Evolutionary conservation across 2,329 filamentous ascomycete species (phyloP).

Genomic region (Fusarium oligoseptatum): DNA sequence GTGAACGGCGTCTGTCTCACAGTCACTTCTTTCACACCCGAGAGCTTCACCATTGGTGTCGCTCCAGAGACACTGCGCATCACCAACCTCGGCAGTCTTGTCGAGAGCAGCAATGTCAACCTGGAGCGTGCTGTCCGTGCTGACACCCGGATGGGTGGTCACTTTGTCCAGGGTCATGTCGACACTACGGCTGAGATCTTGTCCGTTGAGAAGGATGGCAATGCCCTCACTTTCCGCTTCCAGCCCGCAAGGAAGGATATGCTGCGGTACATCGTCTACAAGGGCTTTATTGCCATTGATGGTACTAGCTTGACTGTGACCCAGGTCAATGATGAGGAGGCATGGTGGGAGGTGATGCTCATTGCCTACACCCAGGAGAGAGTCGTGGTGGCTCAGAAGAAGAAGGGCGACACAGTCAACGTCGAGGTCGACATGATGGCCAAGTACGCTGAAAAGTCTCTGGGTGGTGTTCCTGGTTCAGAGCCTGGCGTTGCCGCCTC

Average conservation of each 20-base stretch:
- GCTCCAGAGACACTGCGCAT: constrained; percentile 95
- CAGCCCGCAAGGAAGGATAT: constrained; percentile 76
- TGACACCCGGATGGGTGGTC: constrained; percentile 94
- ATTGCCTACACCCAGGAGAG: constrained; percentile 97
- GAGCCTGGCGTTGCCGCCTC: constrained; percentile 62
- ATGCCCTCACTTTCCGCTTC: constrained; percentile 89
- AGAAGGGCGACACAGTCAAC: constrained; percentile 85
- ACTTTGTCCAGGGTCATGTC: constrained; percentile 98
- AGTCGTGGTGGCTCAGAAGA: constrained; percentile 85
- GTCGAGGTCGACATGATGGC: constrained; percentile 91
- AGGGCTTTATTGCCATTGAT: constrained; percentile 95
- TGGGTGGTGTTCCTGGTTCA: constrained; percentile 76
- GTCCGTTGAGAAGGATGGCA: constrained; percentile 83
- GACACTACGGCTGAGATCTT: constrained; percentile 87
- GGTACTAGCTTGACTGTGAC: constrained; percentile 96
- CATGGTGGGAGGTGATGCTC: constrained; percentile 97
- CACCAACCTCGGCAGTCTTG: constrained; percentile 88
- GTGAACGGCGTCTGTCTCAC: constrained; percentile 98
- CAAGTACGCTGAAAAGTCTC: constrained; percentile 91
- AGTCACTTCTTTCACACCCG: constrained; percentile 70
- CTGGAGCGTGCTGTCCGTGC: constrained; percentile 94
- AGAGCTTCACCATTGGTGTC: constrained; percentile 88
- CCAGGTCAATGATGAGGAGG: constrained; percentile 80
- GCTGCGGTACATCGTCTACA: constrained; percentile 91
- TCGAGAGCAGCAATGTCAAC: constrained; percentile 79